Base-by-base conservation (phyloP, 805 yeast genomes). In the Yarrowia keelungensis region DNA sequence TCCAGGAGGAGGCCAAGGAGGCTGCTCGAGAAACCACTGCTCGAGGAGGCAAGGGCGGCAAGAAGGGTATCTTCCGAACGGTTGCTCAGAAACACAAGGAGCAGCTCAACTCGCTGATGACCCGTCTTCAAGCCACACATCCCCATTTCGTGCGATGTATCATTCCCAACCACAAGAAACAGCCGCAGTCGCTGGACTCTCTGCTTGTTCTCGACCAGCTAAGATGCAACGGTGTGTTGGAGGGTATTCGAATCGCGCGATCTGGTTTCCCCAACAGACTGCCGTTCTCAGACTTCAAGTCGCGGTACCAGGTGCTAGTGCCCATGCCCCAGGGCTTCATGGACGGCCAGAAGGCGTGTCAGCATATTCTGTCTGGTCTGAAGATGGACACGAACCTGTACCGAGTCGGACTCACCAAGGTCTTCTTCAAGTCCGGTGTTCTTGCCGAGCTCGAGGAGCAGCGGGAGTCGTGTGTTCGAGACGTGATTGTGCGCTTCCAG, bases 141-240 rank as follows among this genome's bases (percentile, higher is more conserved):
- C 99, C 99, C 2, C 98, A 95, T 77, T 95, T 95, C 76, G 98
- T 95, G 32, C 86, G 99, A 73, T 95, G 99, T 77, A 95, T 95
- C 58, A 81, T 95, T 56, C 99, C 99, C 8, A 95, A 95, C 75
- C 85, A 86, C 70, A 81, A 84, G 54, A 93, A 94, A 76, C 82
- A 82, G 64, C 87, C 97, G 0, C 85, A 85, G 51, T 80, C 82
- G 46, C 90, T 95, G 74, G 92, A 91, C 73, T 91, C 89, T 73
- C 80, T 79, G 39, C 80, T 95, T 32, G 97, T 95, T 8, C 80
- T 95, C 54, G 94, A 90, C 66, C 99, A 95, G 79, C 82, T 95
- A 71, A 83, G 97, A 71, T 95, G 98, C 75, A 95, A 95, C 75
- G 99, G 99, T 84, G 99, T 95, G 15, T 80, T 95, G 65, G 99